These are phyloP conservation scores for Pigoraptor vietnamica DNA, from an alignment of 78 protist species.

Conservation along the genomic window DNA sequence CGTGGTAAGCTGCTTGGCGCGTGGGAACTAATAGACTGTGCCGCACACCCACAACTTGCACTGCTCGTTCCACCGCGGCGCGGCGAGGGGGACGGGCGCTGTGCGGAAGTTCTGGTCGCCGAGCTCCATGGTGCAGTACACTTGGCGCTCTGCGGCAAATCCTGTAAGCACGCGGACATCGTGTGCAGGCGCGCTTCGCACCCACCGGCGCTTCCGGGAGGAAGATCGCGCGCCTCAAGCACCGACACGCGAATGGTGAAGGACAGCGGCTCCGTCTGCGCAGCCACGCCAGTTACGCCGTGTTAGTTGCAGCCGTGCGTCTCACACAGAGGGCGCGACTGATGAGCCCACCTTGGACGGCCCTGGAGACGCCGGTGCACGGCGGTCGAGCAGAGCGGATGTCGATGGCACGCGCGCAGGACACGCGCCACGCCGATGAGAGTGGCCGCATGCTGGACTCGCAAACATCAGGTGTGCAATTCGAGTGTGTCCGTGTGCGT, in stretches of 20 bases:
- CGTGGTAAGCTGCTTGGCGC: too few relatives aligned
- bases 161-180: not conserved
- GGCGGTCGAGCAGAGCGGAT: not conserved
- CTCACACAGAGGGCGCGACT: too few relatives aligned
- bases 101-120: not conserved
- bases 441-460: not conserved
- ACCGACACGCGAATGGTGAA: not conserved
- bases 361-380: not conserved
- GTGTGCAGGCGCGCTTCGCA: not conserved
- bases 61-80: not conserved
- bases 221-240: not conserved
- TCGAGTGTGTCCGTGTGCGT: too few relatives aligned
- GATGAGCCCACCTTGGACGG: not conserved
- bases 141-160: too few relatives aligned
- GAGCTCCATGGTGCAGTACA: not conserved
- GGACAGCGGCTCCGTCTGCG: not conserved
- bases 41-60: not conserved
- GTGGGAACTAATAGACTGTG: not conserved
- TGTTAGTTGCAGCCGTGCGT: too few relatives aligned
- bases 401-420: not conserved
- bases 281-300: too few relatives aligned
- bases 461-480: too few relatives aligned
- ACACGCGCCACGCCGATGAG: not conserved
- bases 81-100: not conserved
- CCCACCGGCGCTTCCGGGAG: not conserved